Evolutionary conservation across 768 basidiomycete genomes (phyloP), one percentile per base, ranked within the genome.

Genomic region (Pisolithus orientalis): DNA sequence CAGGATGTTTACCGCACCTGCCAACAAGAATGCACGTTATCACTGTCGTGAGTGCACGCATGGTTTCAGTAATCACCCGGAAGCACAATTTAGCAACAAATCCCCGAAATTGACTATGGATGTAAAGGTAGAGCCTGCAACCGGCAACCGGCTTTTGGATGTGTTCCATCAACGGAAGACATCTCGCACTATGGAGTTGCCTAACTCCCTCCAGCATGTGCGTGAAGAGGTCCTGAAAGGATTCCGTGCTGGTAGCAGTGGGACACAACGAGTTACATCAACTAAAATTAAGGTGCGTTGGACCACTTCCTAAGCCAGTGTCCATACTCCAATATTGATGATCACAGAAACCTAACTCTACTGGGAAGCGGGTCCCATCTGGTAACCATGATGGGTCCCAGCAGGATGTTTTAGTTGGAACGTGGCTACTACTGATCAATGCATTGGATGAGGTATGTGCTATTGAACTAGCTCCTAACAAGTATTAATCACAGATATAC

Each of bases 21-120:
- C 24, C 11, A 17, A 47, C 24, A 34, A 25, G 2, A n/a, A 24
- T 21, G 43, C 51, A 17, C 51, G 17, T 3, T 38, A 46, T 25
- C 21, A 21, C 29, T 52, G 51, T 38, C 16, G 8, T 21, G 51
- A 52, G 28, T 52, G 51, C 45, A 28, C 16, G 14, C 51, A 52
- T 29, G 45, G 51, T 9, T 38, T 39, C 16, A 52, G 51, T 31
- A 52, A 52, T 9, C 51, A 52, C 31, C 49, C 13, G 24, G 3
- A 39, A 37, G 28, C 37, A n/a, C 25, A 17, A 8, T 39, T 7
- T 29, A 3, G 39, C 21, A 25, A 34, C 21, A 7, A 11, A 17
- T 9, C 38, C 38, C 13, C 38, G 21, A 21, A 21, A 14, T 39
- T 39, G 38, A 17, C 17, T 4, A n/a, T 21, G 5, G 24, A 42